Percentiles rank a stretch among this genome's conserved stretches.
Conservation (phyloP, 768 basidiomycete genomes). For the Phaeolepiota aurea region DNA sequence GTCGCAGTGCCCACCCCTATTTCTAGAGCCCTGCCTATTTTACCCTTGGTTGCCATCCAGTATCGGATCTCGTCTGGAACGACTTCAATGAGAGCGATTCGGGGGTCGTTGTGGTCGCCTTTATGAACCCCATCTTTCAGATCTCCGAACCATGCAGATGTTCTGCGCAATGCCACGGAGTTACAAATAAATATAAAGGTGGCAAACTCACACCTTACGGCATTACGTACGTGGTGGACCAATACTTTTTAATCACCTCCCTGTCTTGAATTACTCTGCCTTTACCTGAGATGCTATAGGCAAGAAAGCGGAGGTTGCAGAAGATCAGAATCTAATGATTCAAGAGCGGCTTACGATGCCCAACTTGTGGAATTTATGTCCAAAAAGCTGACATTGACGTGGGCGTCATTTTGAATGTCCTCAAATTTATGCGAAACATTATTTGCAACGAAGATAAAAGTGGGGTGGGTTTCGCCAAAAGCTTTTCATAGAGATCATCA, state of each 20-base stretch:
- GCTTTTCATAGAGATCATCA: conserved; percentile 21
- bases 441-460: conserved; percentile 66
- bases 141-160: conserved; percentile 79
- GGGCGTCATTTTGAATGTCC: conserved; percentile 64
- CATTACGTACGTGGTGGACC: conserved; percentile 39
- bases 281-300: conserved; percentile 59
- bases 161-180: conserved; percentile 27
- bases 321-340: neutral
- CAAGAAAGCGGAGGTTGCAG: no score
- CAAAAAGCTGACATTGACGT: conserved; percentile 78
- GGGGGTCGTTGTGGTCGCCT: conserved; percentile 73
- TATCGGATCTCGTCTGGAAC: conserved; percentile 76
- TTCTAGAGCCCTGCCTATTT: conserved; percentile 50
- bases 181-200: conserved; percentile 1
- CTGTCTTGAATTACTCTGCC: conserved; percentile 60
- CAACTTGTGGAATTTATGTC: conserved; percentile 65
- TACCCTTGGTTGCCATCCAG: conserved; percentile 60
- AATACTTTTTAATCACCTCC: conserved; percentile 56
- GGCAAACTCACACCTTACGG: neutral
- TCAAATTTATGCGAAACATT: conserved; percentile 66
- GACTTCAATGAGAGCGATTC: conserved; percentile 73
- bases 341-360: conserved; percentile 41
- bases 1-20: conserved; percentile 49
- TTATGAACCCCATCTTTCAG: conserved; percentile 79
- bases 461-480: conserved; percentile 36